These are phyloP conservation scores for Fusarium cicatricum DNA, from an alignment of 2,329 filamentous ascomycete genomes.

Conservation along the genomic window DNA sequence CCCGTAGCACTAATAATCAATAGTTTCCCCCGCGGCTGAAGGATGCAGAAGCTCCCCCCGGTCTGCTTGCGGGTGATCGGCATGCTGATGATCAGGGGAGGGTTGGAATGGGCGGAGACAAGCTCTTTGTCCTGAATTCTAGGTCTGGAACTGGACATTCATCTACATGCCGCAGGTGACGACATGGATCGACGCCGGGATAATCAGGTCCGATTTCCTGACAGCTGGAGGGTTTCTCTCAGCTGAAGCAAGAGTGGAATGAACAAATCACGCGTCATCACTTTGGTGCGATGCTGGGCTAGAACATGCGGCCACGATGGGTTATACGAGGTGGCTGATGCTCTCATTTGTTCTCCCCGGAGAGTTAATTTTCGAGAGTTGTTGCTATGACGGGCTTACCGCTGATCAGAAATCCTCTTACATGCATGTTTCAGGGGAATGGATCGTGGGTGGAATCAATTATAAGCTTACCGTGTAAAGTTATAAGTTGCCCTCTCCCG, in stretches of 20 bases:
- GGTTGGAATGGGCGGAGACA: background rate
- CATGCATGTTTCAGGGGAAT: background rate
- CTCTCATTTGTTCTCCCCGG: constrained; percentile 3
- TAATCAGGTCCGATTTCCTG: background rate
- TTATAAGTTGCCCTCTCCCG: constrained; percentile 7
- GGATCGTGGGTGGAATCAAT: background rate
- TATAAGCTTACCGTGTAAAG: constrained; percentile 10
- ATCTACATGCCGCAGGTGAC: background rate
- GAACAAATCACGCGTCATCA: constrained; percentile 14
- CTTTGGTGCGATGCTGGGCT: background rate
- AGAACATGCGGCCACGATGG: background rate
- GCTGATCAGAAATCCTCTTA: background rate
- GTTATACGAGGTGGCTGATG: constrained; percentile 31
- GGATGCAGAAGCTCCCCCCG: too few relatives aligned
- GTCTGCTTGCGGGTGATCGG: background rate
- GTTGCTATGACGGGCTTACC: background rate
- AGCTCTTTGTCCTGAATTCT: constrained; percentile 4
- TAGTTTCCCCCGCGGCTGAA: background rate
- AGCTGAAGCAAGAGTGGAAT: background rate
- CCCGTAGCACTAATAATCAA: too few relatives aligned
- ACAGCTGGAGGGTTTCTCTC: background rate
- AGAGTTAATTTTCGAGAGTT: background rate
- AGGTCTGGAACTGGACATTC: constrained; percentile 10
- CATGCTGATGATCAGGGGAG: constrained; percentile 1
- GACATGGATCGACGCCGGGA: constrained; percentile 1